phyloP scores from a whole-genome alignment of 2,329 filamentous ascomycete genomes.

The Colletotrichum sp. region DNA sequence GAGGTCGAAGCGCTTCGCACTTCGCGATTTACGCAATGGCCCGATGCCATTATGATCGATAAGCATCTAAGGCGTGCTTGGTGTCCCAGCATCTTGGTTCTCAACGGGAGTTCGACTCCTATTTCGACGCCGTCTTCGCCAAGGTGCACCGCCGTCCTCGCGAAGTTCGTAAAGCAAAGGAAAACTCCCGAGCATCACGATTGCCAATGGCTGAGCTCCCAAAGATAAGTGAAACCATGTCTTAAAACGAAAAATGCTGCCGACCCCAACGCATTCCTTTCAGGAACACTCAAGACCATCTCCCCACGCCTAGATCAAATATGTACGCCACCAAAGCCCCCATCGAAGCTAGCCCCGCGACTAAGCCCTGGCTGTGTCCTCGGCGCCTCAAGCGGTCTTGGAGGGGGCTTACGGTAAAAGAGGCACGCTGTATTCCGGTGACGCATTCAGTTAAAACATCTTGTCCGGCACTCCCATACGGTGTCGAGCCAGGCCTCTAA shows the following conservation, averaged over 20 bases:
- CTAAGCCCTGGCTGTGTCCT: not conserved
- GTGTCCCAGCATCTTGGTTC: not conserved
- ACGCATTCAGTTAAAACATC: not conserved
- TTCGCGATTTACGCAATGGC: not conserved
- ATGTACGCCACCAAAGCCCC: not conserved
- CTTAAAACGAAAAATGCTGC: not conserved
- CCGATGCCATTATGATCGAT: not conserved
- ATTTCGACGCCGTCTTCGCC: not conserved
- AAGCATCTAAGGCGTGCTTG: not conserved
- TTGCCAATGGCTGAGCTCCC: not conserved
- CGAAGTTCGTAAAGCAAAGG: not conserved
- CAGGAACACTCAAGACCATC: not conserved
- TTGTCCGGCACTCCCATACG: not conserved
- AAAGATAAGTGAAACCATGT: not conserved
- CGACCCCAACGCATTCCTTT: slow-evolving; percentile 7
- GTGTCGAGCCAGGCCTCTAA: not conserved
- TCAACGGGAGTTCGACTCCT: not conserved
- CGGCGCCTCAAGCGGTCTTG: not conserved
- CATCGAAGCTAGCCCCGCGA: not conserved
- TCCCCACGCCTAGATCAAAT: not conserved
- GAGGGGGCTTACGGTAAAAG: not conserved
- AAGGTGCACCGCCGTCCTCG: not conserved
- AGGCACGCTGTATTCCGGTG: not conserved
- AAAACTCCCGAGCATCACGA: not conserved
- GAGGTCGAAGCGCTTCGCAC: not conserved